phyloP scores from a whole-genome alignment of 768 basidiomycete species.

The Phylloporus scabripes region DNA sequence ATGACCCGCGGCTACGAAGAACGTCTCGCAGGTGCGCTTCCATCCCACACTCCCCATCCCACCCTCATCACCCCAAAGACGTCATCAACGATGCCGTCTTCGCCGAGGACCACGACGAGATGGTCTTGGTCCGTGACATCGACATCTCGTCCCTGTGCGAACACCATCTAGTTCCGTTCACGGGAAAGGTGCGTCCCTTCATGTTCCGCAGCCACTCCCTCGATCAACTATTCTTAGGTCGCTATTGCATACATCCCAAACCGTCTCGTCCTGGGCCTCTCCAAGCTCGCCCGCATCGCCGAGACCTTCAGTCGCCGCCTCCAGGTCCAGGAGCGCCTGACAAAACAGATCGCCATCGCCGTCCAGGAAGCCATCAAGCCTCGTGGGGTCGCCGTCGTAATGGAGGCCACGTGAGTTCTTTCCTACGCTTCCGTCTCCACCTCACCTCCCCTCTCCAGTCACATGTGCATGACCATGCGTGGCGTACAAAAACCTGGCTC shows the following conservation, averaged over 20 bases:
- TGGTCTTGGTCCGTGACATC: conserved; percentile 97
- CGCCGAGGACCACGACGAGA: conserved; percentile 98
- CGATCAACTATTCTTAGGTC: conserved; percentile 48
- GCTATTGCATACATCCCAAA: conserved; percentile 98
- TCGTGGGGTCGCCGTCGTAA: conserved; percentile 96
- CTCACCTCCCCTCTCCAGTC: conserved; percentile 42
- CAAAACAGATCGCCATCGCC: conserved; percentile 96
- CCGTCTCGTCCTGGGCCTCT: conserved; percentile 87
- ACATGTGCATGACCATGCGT: conserved; percentile 99
- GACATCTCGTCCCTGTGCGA: conserved; percentile 97
- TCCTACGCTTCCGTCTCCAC: conserved; percentile 8
- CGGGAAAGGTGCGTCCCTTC: conserved; percentile 71
- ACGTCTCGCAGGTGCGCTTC: conserved; percentile 66
- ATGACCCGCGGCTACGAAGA: conserved; percentile 99
- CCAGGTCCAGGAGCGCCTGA: conserved; percentile 96
- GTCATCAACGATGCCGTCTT: conserved; percentile 99
- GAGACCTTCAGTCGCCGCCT: conserved; percentile 95
- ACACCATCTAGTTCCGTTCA: conserved; percentile 97
- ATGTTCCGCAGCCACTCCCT: conserved; percentile 18
- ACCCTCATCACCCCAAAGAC: conserved; percentile 43
- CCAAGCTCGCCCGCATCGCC: conserved; percentile 94
- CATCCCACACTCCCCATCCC: conserved; percentile 9
- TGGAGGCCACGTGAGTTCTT: conserved; percentile 87
- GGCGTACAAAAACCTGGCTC: conserved; percentile 98
- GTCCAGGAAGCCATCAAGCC: conserved; percentile 98